Base-by-base conservation (phyloP, 2,329 filamentous ascomycete species). In the Dothistroma pini region DNA sequence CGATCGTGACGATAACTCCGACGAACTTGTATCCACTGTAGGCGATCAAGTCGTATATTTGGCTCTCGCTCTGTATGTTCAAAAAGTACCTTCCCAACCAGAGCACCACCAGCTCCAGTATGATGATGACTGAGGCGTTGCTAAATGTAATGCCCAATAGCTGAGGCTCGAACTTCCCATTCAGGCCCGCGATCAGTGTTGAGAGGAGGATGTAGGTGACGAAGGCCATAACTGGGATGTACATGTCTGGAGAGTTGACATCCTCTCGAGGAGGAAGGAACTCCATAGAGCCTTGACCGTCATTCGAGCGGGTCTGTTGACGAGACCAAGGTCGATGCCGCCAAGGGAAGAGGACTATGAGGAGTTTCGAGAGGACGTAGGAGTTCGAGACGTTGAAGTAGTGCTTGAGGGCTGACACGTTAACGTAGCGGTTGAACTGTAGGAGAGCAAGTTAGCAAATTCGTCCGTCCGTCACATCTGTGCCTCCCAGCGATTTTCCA, bases 21-120 rank as follows among this genome's bases (percentile, higher is more conserved):
- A 99, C 93, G 72, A 99, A 99, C 77, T 99, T 99, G 80, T 99
- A 99, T 21, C 96, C 96, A 1, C 90, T 93, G 78, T 99, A 99
- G 5, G 96, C 96, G 57, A 99, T 89, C 55, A 99, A 79, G 71
- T 99, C 95, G 61, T 97, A 85, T 56, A 97, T 84, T 75, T 97
- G 95, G 16, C 90, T 95, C 68, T 96, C 91, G 74, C 95, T 96
- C 69, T 88, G 96, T 76, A 99, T 97, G 78, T 86, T 92, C 55
- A 99, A 79, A 58, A 99, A 86, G 74, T 97, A 99, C 75, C 91
- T 96, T 56, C 93, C 95, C 29, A 96, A 81, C 78, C 96, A 96
- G 66, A 99, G 80, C 41, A 90, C 86, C n/a, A 95, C 73, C 54
- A 99, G 93, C 78, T 99, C 95, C 57, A 96, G 82, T 22, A 91